Base-by-base conservation (phyloP, 2,329 filamentous ascomycete genomes). In the Xenoacremonium recifei region DNA sequence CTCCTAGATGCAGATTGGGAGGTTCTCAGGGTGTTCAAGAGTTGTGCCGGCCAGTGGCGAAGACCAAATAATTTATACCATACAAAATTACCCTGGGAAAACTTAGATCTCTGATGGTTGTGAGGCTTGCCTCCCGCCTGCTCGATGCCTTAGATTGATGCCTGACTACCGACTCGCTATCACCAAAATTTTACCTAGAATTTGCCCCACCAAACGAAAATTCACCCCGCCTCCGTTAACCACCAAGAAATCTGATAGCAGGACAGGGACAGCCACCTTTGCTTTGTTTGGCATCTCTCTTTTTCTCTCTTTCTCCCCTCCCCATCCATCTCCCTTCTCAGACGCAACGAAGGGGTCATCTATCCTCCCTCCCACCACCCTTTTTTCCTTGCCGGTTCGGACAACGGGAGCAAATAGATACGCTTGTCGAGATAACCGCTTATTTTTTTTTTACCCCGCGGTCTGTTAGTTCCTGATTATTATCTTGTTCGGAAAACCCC, bases 151-250 rank as follows among this genome's bases (percentile, higher is more conserved):
- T 60, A 62, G 53, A 42, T 65, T 62, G 60, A 54, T 65, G 63
- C 63, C 63, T 65, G 59, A 64, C 50, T 49, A 29, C 23, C 41
- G 29, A 15, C n/a, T n/a, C 44, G 39, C 53, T 53, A 49, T 59
- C 53, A 51, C 44, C 58, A 58, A 63, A 62, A 65, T 61, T 59
- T 63, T 58, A 50, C n/a, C n/a, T n/a, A 55, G 59, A 61, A 57
- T 44, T 44, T 51, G 62, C 64, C 64, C 65, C 65, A 66, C 65
- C 57, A 64, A n/a, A 58, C 57, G 56, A 65, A 65, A 66, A 62
- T 64, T 60, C 63, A 67, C 65, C 65, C 65, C 65, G 64, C 64
- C 63, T 64, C 58, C 63, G 61, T 64, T 57, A 52, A 45, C 45
- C 41, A 45, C 33, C 32, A 39, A 45, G 39, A 50, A 49, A 50